Base-by-base conservation (phyloP, 2,329 filamentous ascomycete genomes). In the Penicillium sp. region DNA sequence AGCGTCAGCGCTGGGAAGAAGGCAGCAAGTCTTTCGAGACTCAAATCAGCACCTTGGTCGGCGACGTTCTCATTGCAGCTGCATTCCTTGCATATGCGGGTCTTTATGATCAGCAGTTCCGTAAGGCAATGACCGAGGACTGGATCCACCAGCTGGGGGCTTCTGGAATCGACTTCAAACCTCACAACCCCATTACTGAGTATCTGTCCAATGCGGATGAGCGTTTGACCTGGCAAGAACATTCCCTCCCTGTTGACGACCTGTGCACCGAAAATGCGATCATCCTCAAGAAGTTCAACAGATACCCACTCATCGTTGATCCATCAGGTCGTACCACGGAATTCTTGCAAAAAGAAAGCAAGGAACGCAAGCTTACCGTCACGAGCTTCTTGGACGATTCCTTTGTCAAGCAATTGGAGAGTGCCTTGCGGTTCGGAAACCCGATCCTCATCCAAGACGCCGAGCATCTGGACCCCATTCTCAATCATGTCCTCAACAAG, bases 191-290 rank as follows among this genome's bases (percentile, higher is more conserved):
- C 0, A 84, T 99, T 44, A 96, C 94, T 0, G 94, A 99, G 72
- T 99, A 97, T 68, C 81, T 99, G 14, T 99, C 95, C 5, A 96
- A 91, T 22, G 93, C 95, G 4, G 95, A 99, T 72, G 92, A 99
- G 77, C 86, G 94, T 59, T 82, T 99, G 32, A 85, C 89, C 59
- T 99, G 94, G 94, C 95, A 99, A 77, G 88, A 92, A 66, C 90
- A 99, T 70, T 88, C 88, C 14, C 79, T 99, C 46, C 94, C 95
- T 2, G 93, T 97, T 4, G 94, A 99, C 71, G 94, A 99, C 69
- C 83, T 99, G 39, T 99, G 94, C 81, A 99, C 94, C 0, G 94
- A 99, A 75, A 99, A 99, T 68, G 94, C 95, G 42, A 97, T 99
- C 68, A 88, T 99, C 62, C 84, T 99, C 57, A 92, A 97, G 79